Evolutionary conservation across 2,329 filamentous ascomycete genomes (phyloP).

Genomic region (Madurella mycetomatis): DNA sequence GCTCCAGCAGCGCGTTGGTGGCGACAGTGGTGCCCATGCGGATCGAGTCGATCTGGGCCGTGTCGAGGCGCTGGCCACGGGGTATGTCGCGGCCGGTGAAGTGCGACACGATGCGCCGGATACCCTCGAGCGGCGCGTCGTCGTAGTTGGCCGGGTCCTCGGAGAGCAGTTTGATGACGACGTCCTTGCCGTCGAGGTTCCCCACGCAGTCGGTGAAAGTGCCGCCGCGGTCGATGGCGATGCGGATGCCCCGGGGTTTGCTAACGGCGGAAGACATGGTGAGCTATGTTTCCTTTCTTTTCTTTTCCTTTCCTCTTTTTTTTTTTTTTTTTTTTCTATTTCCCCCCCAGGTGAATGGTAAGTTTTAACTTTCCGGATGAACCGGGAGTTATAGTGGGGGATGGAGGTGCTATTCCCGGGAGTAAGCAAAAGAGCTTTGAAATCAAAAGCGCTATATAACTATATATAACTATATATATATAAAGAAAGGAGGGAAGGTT

Average conservation of each 20-base stretch:
- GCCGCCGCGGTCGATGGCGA: slow-evolving; percentile 75
- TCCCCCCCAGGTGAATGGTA: too few species aligned
- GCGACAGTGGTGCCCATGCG: slow-evolving; percentile 95
- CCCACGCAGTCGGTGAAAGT: slow-evolving; percentile 93
- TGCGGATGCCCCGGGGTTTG: slow-evolving; percentile 59
- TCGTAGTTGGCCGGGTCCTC: slow-evolving; percentile 87
- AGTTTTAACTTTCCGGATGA: too few species aligned
- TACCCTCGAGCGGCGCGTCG: slow-evolving; percentile 87
- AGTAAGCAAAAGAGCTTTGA: too few species aligned
- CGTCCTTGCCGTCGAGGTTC: slow-evolving; percentile 52
- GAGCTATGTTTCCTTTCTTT: slow-evolving; percentile 2
- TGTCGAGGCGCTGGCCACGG: slow-evolving; percentile 75
- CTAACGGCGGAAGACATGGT: slow-evolving; percentile 4
- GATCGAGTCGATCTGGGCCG: slow-evolving; percentile 79
- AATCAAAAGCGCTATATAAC: too few species aligned
- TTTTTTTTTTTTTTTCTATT: background rate
- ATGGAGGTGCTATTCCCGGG: too few species aligned
- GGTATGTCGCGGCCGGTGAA: slow-evolving; percentile 74
- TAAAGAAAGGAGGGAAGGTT: background rate
- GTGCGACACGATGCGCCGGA: slow-evolving; percentile 75
- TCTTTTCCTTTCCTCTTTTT: background rate
- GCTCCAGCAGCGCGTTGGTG: slow-evolving; percentile 84
- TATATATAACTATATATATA: too few species aligned
- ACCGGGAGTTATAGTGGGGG: too few species aligned
- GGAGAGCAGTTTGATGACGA: slow-evolving; percentile 61